Base-by-base conservation (phyloP, 352 stramenopile species). In the Pythium brachiatum region DNA sequence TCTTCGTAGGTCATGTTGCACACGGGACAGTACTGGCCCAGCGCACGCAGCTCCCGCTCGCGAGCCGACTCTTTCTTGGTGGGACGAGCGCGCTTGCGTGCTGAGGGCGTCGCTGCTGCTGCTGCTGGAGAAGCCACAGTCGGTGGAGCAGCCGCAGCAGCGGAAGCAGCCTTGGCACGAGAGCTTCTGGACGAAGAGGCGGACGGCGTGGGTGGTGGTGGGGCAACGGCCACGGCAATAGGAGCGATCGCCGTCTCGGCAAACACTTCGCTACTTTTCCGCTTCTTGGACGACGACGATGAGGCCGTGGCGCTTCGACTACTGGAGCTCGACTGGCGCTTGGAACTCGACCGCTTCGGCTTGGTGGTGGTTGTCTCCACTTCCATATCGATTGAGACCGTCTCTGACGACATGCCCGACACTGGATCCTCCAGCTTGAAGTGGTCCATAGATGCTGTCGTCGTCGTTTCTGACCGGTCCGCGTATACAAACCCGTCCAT, bases 1-100 rank as follows among this genome's bases (percentile, higher is more conserved):
- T 94, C 84, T 62, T 95, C 86, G 69, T 95, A 95, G 13, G 79
- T 75, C 53, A 79, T 73, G 66, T 88, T 94, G 77, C 86, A 95
- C 57, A 95, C 84, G 1, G 86, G 86, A 54, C 86, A 95, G 71
- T 95, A 95, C 60, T 95, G 86, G 0, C 86, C 86, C 21, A 87
- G 66, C 25, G 81, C 81, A 44, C 86, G 86, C 43, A 95, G 58
- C 55, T 95, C 86, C 0, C 78, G 77, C 46, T 95, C 86, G 15
- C 83, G 83, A n/a, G 72, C 71, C 34, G 75, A 66, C 53, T 92
- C 81, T 51, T 88, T 89, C 62, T 89, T 90, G 7, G 70, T 75
- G 0, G 55, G 34, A 8, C 80, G 74, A 18, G 60, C 55, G 23
- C 83, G 83, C 57, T 92, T 92, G n/a, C 70, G 69, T 7, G 43